A percentile compares a stretch with the other conserved stretches of the same genome.
phyloP scores from a whole-genome alignment of 2,329 filamentous ascomycete genomes.

The Pseudogymnoascus sp. region DNA sequence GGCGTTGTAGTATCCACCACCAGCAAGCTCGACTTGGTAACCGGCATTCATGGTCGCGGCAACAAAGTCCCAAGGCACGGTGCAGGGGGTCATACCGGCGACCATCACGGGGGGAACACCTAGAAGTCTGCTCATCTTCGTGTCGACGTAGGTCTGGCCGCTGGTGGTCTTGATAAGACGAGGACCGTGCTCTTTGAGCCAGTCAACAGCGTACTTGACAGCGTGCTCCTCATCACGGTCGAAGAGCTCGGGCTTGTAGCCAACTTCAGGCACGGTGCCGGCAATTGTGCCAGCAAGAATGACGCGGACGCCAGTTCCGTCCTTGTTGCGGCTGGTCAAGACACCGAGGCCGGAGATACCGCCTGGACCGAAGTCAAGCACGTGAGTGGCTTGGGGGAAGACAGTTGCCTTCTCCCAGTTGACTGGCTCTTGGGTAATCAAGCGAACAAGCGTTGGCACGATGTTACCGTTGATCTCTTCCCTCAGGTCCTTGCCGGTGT shows the following conservation, averaged over 20 bases:
- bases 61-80: slow-evolving; percentile 85
- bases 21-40: slow-evolving; percentile 87
- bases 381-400: slow-evolving; percentile 85
- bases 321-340: slow-evolving; percentile 97
- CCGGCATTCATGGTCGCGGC: slow-evolving; percentile 88
- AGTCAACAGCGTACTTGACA: slow-evolving; percentile 90
- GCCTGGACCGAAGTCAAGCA: slow-evolving; percentile 93
- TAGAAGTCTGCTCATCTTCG: slow-evolving; percentile 84
- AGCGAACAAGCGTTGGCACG: slow-evolving; percentile 75
- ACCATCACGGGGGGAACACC: slow-evolving; percentile 83
- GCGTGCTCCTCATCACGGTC: slow-evolving; percentile 93
- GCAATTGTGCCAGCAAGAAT: slow-evolving; percentile 92
- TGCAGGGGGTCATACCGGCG: slow-evolving; percentile 87
- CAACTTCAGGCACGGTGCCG: slow-evolving; percentile 81
- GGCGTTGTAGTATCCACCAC: slow-evolving; percentile 81
- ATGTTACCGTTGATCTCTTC: slow-evolving; percentile 64
- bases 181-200: slow-evolving; percentile 97
- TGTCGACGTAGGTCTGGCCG: slow-evolving; percentile 88
- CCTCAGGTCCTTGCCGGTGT: slow-evolving; percentile 78
- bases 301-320: slow-evolving; percentile 92
- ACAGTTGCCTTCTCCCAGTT: slow-evolving; percentile 94
- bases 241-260: slow-evolving; percentile 96
- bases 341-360: slow-evolving; percentile 94
- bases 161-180: slow-evolving; percentile 80
- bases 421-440: slow-evolving; percentile 91